phyloP scores from a whole-genome alignment of 2,329 filamentous ascomycete species.

The Epichloe sylvatica region DNA sequence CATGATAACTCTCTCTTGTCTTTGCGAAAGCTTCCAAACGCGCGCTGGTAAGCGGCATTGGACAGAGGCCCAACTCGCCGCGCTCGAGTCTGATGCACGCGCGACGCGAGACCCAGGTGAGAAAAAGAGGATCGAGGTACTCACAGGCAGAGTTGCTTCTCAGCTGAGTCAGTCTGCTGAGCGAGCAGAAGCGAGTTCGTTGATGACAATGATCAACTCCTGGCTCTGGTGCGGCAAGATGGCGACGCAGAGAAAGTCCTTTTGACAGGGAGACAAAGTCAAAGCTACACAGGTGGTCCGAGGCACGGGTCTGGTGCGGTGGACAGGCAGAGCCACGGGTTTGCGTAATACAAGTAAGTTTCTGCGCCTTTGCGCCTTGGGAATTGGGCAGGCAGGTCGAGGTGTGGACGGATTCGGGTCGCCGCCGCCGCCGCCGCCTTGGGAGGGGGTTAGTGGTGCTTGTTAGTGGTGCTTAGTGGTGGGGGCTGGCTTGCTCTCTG shows the following conservation, averaged over 20 bases:
- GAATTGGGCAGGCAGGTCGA: slow-evolving; percentile 6
- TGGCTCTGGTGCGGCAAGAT: slow-evolving; percentile 9
- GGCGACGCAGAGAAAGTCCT: slow-evolving; percentile 8
- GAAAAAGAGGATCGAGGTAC: slow-evolving; percentile 15
- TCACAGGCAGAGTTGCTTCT: slow-evolving; percentile 21
- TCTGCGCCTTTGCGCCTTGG: slow-evolving; percentile 5
- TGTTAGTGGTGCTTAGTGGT: not conserved
- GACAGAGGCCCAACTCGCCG: slow-evolving; percentile 1
- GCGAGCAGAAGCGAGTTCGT: slow-evolving; percentile 12
- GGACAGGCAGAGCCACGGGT: slow-evolving; percentile 9
- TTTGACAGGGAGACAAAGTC: slow-evolving; percentile 8
- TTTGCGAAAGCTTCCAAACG: slow-evolving; percentile 7
- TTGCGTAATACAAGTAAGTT: slow-evolving; percentile 12
- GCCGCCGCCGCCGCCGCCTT: not conserved
- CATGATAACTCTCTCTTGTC: slow-evolving; percentile 1
- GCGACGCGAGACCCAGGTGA: slow-evolving; percentile 4
- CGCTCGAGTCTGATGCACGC: not conserved
- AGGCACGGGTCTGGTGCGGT: slow-evolving; percentile 9
- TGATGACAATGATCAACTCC: slow-evolving; percentile 9
- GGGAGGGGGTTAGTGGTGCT: not conserved
- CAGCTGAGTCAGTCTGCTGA: slow-evolving; percentile 13
- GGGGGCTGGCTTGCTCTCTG: not conserved
- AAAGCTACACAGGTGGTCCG: slow-evolving; percentile 12
- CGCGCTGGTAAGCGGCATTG: slow-evolving; percentile 6
- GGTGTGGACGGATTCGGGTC: slow-evolving; percentile 6